Evolutionary conservation across 306 rosid species (phyloP), one percentile per base, ranked within the genome.

Genomic region (Vigna radiata): DNA sequence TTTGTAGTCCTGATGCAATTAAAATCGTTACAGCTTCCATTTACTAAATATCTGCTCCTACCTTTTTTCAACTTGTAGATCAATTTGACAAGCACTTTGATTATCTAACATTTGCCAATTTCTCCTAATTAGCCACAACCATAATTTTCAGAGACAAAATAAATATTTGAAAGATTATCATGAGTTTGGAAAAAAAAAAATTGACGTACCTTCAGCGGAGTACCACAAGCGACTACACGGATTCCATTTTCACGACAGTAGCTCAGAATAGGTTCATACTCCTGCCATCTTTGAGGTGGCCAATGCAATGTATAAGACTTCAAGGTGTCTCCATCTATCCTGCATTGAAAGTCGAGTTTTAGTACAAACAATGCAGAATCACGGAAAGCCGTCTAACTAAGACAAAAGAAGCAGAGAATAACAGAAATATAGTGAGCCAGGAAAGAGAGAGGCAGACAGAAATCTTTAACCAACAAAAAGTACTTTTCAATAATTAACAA

Each of bases 251-350:
- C 97, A 29, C 86, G 87, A 76, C 96, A 92, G 83, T 84, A 94
- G 71, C 81, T 89, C 16, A 94, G 88, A 82, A 90, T 90, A 76
- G 98, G 98, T 81, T 92, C 97, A 73, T 92, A 94, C 70, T 94
- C 98, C 86, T 90, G 90, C 97, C 98, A 94, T 33, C 95, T 85
- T 76, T 87, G 80, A 27, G 90, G 88, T 1, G 98, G 88, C 98
- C 98, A 94, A 77, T 92, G 89, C 16, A 78, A 52, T 53, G 84
- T 70, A 49, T 78, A 82, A 55, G 86, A 74, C 79, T 89, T 92
- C 81, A 94, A 85, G 66, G 93, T 85, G 77, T 89, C 96, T 72
- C 89, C 98, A 74, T 94, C 96, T 70, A 94, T 94, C 87, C 98
- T 90, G 94, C 79, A 67, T 87, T 77, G 58, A 72, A 77, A 43